Evolutionary conservation across 2,329 filamentous ascomycete species (phyloP), one percentile per base, ranked within the genome.

Genomic region (Cytospora schulzeri): DNA sequence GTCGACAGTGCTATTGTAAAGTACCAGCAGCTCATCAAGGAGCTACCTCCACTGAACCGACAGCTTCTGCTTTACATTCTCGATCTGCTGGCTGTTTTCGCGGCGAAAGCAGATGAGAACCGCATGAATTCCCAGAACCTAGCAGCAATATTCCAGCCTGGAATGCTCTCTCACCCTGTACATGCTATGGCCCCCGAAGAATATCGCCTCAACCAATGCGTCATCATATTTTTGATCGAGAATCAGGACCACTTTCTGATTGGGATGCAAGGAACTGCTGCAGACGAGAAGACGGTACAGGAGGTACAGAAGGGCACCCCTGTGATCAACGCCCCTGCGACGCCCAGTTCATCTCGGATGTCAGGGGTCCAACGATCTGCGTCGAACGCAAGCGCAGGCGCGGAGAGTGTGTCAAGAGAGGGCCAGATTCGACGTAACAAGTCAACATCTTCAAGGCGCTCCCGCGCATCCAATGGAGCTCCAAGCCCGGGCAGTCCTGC

Each of bases 211-310:
- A 98, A 96, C 74, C 95, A 99, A 81, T 94, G 95, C 72, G 94
- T 99, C 24, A 85, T 99, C 68, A 97, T 99, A 58, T 99, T 99
- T 76, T 80, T 99, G 70, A 99, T 99, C 69, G 93, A 98, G 74
- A 97, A 99, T 72, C 95, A 99, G 76, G 95, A 99, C 73, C 92
- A 97, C 76, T 99, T 99, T 81, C 81, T 99, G 69, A 96, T 99
- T 69, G 95, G 95, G 62, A 99, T 99, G 95, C 92, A 93, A 74
- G 95, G 95, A 53, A 97, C 93, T n/a, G 93, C 88, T n/a, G 91
- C 93, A n/a, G 93, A 97, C 73, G 92, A 96, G 73, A 88, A 85
- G 73, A 89, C 86, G 1, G 84, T 85, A 70, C 80, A 85, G 70
- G 84, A 86, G 70, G 84, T 89, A 52, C 82, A 88, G 68, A 88